Evolutionary conservation across 139 green algal genomes (phyloP), one percentile per base, ranked within the genome.

Genomic region (Gonium pectorale): DNA sequence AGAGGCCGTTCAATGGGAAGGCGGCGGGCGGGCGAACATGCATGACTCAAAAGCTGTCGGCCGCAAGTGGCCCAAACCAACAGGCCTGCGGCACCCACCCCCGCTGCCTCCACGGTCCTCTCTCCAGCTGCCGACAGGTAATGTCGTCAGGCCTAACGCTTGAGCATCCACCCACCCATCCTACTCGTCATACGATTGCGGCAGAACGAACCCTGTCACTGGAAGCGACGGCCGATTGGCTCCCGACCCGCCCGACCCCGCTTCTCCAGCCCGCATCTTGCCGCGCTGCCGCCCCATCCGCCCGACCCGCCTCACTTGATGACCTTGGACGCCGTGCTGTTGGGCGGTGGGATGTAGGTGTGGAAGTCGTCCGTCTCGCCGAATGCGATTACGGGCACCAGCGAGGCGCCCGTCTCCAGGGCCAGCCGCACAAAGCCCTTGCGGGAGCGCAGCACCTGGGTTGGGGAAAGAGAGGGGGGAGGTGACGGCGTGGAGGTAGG

Each of bases 351-450:
- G 51, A 80, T 67, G 51, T 67, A 51, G 33, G 71, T 80, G 51
- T 51, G 80, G 67, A 91, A 91, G 27, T 89, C 72, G 52, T 94
- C 89, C 24, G 79, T 90, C 67, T 92, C 91, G 29, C 91, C 91
- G 83, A 90, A 93, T 43, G 40, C 33, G 3, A 92, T 49, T 8
- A 93, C 80, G 8, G 91, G 91, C 21, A 94, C 87, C 46, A 94
- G 73, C 6, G 41, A 79, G 24, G 91, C 87, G 9, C 91, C 91
- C 19, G 89, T 90, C 64, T 87, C 9, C 44, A 94, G 40, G 26
- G 91, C 91, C 13, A 94, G 51, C 26, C 84, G 54, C 13, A 90
- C 81, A 81, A 94, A 94, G 64, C 91, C 91, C 77, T 90, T 92
- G 15, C 91, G 88, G 27, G 62, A 54, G 31, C 49, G 60, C n/a